These are phyloP conservation scores for Oehlia diaphana DNA, from an alignment of 192 early-diverging fungal genomes.

Conservation along the genomic window DNA sequence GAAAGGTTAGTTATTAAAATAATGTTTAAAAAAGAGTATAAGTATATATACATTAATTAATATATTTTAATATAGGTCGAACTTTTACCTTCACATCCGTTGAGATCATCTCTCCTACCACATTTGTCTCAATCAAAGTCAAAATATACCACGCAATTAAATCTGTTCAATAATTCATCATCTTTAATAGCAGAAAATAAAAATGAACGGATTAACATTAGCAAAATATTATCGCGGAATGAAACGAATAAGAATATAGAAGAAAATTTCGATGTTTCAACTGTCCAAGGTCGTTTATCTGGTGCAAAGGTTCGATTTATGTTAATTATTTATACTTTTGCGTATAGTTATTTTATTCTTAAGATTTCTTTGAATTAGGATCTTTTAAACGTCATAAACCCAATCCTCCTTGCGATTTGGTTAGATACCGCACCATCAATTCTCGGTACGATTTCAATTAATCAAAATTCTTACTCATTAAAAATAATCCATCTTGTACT, in stretches of 20 bases:
- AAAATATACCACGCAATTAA: conserved; percentile 24
- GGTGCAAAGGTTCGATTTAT: conserved; percentile 28
- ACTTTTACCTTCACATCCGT: conserved; percentile 19
- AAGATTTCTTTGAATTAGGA: not conserved
- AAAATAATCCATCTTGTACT: conserved; percentile 62
- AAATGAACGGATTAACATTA: not conserved
- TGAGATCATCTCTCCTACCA: conserved; percentile 29
- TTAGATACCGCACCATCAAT: conserved; percentile 70
- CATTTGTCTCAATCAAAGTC: conserved; percentile 21
- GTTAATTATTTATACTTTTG: not conserved
- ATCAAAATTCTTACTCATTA: conserved; percentile 55
- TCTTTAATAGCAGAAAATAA: conserved; percentile 17
- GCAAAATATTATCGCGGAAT: not conserved
- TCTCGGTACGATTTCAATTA: conserved; percentile 52
- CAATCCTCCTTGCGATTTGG: conserved; percentile 76
- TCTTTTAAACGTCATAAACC: conserved; percentile 41
- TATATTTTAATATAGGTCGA: not conserved
- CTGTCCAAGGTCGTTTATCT: conserved; percentile 31
- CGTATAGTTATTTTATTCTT: no score
- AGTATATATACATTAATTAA: not conserved
- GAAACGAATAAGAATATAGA: not conserved
- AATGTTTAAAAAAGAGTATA: not conserved
- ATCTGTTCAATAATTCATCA: conserved; percentile 34
- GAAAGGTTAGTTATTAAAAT: not conserved
- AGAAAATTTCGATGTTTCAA: conserved; percentile 16